Percentiles rank a stretch among this genome's conserved stretches.
phyloP scores from a whole-genome alignment of 352 stramenopile genomes.

The Phytopythium delawarense region DNA sequence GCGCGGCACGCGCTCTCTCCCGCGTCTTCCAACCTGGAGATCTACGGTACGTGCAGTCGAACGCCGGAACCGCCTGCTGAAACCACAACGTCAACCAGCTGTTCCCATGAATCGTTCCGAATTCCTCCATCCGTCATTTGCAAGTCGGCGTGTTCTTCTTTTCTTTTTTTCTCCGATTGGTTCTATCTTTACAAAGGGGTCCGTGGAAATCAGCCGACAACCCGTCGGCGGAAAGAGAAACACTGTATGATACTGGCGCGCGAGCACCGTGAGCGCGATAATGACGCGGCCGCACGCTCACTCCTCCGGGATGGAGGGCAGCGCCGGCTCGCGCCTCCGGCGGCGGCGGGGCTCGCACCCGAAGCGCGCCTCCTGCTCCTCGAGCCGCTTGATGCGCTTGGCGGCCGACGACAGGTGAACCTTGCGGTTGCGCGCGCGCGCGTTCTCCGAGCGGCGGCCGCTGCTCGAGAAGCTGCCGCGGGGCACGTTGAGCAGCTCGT shows the following conservation, averaged over 20 bases:
- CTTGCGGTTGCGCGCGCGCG: conserved; percentile 43
- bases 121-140: no score
- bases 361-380: conserved; percentile 75
- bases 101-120: no score
- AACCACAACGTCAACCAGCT: no score
- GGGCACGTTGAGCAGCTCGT: conserved; percentile 68
- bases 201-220: neutral
- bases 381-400: conserved; percentile 81
- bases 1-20: no score
- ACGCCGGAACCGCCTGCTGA: no score
- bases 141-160: neutral
- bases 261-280: neutral
- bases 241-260: neutral
- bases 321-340: conserved; percentile 32
- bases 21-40: no score
- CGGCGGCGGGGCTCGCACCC: conserved; percentile 26
- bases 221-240: neutral
- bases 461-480: conserved; percentile 40
- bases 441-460: conserved; percentile 37
- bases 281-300: conserved; percentile 7
- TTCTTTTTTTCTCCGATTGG: neutral
- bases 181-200: neutral
- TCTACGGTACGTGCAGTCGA: no score
- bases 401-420: conserved; percentile 77
- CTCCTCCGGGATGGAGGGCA: conserved; percentile 50